A percentile compares a stretch with the other conserved stretches of the same genome.
Evolutionary conservation across 441 rosid genomes (phyloP).

Genomic region (Macaranga tanarius): DNA sequence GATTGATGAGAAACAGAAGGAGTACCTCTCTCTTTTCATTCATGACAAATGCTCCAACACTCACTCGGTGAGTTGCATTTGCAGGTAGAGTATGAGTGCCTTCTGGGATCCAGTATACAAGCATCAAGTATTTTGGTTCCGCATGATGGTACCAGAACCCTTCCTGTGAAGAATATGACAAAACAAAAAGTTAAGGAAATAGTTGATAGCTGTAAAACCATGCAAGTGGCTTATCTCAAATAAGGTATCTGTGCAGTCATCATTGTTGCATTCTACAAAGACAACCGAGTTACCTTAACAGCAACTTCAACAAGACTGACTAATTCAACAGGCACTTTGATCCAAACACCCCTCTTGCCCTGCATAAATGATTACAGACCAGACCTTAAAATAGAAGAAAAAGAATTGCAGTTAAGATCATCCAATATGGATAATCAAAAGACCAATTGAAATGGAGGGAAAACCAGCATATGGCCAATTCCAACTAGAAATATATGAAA

Average conservation of each 20-base stretch:
- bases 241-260: constrained; percentile 4
- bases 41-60: constrained; percentile 79
- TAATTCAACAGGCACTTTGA: constrained; percentile 69
- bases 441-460: not conserved
- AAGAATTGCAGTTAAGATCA: not conserved
- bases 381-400: not conserved
- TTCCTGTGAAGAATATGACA: constrained; percentile 47
- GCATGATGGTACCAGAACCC: constrained; percentile 95
- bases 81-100: constrained; percentile 63
- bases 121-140: constrained; percentile 79
- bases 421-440: not conserved
- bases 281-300: constrained; percentile 48
- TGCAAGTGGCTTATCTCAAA: not conserved
- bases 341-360: constrained; percentile 91
- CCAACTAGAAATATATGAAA: too few relatives aligned
- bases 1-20: not conserved
- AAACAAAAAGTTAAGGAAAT: not conserved
- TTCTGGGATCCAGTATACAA: constrained; percentile 75
- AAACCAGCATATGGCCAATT: too few relatives aligned
- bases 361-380: constrained; percentile 25
- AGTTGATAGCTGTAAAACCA: not conserved
- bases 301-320: constrained; percentile 67
- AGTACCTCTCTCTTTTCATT: constrained; percentile 72
- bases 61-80: constrained; percentile 78
- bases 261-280: not conserved